Conservation (phyloP, 345 rosid species). For the Mallotus nudiflorus region DNA sequence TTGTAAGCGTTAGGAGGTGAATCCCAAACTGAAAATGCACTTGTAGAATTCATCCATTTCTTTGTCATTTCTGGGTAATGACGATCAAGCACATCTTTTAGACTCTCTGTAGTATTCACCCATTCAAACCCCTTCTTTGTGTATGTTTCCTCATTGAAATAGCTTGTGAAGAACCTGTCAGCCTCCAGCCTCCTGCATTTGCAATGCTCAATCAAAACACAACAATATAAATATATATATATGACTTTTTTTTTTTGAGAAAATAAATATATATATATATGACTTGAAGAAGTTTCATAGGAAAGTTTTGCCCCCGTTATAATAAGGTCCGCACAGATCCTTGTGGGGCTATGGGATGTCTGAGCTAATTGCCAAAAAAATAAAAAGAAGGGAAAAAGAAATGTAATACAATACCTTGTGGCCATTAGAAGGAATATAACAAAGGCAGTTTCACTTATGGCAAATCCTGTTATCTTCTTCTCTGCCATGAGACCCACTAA, state of each 20-base stretch:
- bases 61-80: slow-evolving; percentile 51
- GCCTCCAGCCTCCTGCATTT: slow-evolving; percentile 65
- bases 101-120: slow-evolving; percentile 54
- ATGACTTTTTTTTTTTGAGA: too few species aligned
- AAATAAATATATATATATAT: too few species aligned
- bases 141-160: slow-evolving; percentile 48
- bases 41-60: slow-evolving; percentile 58
- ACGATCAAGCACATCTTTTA: slow-evolving; percentile 51
- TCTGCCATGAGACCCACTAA: slow-evolving; percentile 61
- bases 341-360: too few species aligned
- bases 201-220: too few species aligned
- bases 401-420: slow-evolving; percentile 46
- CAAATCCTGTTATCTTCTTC: slow-evolving; percentile 64
- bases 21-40: slow-evolving; percentile 68
- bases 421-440: slow-evolving; percentile 54
- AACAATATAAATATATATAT: too few species aligned
- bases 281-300: too few species aligned
- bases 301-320: too few species aligned
- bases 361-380: too few species aligned
- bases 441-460: slow-evolving; percentile 67
- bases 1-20: slow-evolving; percentile 33
- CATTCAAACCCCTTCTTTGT: slow-evolving; percentile 56
- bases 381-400: background rate
- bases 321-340: too few species aligned
- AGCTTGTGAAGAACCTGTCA: slow-evolving; percentile 56